phyloP scores from a whole-genome alignment of 768 basidiomycete species.

The Phylloporus sp. region DNA sequence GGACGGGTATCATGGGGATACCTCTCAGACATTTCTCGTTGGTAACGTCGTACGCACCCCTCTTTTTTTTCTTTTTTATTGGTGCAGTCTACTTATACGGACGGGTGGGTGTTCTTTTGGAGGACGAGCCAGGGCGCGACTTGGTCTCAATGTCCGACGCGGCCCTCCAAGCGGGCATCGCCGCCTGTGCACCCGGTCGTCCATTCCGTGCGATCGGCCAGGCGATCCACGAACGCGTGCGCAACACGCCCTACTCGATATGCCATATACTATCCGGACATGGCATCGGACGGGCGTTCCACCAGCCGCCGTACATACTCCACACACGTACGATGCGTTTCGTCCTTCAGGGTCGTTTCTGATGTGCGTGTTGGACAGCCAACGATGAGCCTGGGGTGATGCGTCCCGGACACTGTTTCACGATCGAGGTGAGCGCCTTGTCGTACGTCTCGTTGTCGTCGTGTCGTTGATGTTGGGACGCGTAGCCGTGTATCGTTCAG shows the following conservation, averaged over 20 bases:
- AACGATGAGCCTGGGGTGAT: slow-evolving; percentile 82
- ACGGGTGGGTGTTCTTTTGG: not conserved
- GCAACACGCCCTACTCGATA: slow-evolving; percentile 44
- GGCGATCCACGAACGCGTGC: slow-evolving; percentile 55
- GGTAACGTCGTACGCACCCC: slow-evolving; percentile 59
- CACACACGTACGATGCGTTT: slow-evolving; percentile 54
- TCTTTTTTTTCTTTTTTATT: not conserved
- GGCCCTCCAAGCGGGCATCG: slow-evolving; percentile 68
- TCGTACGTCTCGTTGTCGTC: not conserved
- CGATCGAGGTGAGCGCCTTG: slow-evolving; percentile 64
- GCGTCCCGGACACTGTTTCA: slow-evolving; percentile 85
- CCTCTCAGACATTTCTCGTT: slow-evolving; percentile 77
- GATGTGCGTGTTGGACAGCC: slow-evolving; percentile 42
- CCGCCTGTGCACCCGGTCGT: slow-evolving; percentile 64
- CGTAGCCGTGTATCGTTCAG: slow-evolving; percentile 71
- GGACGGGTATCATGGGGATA: slow-evolving; percentile 88
- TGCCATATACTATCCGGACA: slow-evolving; percentile 78
- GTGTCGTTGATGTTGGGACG: too few relatives aligned
- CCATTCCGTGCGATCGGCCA: slow-evolving; percentile 67
- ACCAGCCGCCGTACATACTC: slow-evolving; percentile 76
- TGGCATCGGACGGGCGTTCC: slow-evolving; percentile 80
- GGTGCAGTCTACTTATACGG: too few relatives aligned
- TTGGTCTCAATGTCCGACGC: slow-evolving; percentile 58
- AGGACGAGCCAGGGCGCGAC: slow-evolving; percentile 69
- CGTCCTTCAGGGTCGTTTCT: not conserved